phyloP scores from a whole-genome alignment of 1,284 basidiomycete genomes.

The Pyrrhoderma noxium region DNA sequence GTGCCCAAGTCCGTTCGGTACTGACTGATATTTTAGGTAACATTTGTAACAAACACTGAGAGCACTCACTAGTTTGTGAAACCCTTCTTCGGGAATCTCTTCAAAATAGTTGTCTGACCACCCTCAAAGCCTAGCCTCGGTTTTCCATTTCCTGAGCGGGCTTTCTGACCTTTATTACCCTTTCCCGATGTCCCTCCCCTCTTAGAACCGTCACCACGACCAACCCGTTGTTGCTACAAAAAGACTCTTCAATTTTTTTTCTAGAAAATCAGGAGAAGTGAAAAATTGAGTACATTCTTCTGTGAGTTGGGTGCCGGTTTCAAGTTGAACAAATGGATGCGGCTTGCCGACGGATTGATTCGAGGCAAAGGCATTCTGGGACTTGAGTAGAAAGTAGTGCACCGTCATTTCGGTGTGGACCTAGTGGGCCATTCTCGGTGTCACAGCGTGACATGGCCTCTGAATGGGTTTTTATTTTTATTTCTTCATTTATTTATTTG shows the following conservation, averaged over 20 bases:
- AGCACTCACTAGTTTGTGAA: constrained; percentile 77
- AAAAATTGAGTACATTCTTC: constrained; percentile 14
- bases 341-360: constrained; percentile 15
- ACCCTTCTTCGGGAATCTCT: constrained; percentile 88
- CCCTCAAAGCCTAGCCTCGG: constrained; percentile 86
- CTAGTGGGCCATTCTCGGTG: too few species aligned
- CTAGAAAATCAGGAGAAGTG: constrained; percentile 1
- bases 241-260: neutral
- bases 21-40: constrained; percentile 31
- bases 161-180: constrained; percentile 95
- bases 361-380: constrained; percentile 10
- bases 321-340: constrained; percentile 18
- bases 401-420: too few species aligned
- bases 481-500: too few species aligned
- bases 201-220: constrained; percentile 86
- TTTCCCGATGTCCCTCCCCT: constrained; percentile 89
- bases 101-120: constrained; percentile 92
- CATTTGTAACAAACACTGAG: constrained; percentile 4
- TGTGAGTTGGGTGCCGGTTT: constrained; percentile 14
- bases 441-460: too few species aligned
- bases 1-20: constrained; percentile 67
- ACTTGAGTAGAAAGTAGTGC: too few species aligned
- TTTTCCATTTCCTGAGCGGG: constrained; percentile 86
- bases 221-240: constrained; percentile 83
- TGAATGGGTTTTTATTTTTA: too few species aligned